Conservation (phyloP, 257 asterid species). For the Solanum bulbocastanum region DNA sequence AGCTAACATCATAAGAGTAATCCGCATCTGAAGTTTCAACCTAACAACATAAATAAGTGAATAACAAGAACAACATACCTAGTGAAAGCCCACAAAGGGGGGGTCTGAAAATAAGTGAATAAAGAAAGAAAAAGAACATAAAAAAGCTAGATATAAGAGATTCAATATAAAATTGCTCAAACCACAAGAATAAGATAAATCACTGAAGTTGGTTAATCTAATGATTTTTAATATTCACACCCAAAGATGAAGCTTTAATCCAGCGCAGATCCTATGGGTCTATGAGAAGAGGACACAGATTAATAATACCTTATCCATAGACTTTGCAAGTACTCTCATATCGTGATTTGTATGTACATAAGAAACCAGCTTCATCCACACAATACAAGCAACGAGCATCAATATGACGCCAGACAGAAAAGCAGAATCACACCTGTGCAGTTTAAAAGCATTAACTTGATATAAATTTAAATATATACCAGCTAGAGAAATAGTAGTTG, state of each 20-base stretch:
- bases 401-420: constrained; percentile 77
- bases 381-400: constrained; percentile 71
- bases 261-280: neutral
- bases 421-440: constrained; percentile 87
- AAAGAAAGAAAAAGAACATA: neutral
- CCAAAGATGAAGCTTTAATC: neutral
- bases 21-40: constrained; percentile 47
- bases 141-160: neutral
- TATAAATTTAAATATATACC: neutral
- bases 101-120: neutral
- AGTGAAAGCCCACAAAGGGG: neutral
- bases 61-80: neutral
- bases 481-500: neutral
- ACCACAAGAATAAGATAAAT: neutral
- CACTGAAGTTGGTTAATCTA: neutral
- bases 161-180: neutral
- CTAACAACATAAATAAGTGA: constrained; percentile 24
- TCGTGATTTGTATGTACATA: constrained; percentile 93
- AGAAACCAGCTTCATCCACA: constrained; percentile 91
- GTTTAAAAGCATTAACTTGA: constrained; percentile 2
- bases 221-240: neutral
- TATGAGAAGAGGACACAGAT: neutral
- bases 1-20: constrained; percentile 49
- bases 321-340: constrained; percentile 64
- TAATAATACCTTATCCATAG: constrained; percentile 60